Percentiles rank a stretch among this genome's conserved stretches.
Evolutionary conservation across 345 rosid genomes (phyloP).

Genomic region (Melaleuca quinquenervia): DNA sequence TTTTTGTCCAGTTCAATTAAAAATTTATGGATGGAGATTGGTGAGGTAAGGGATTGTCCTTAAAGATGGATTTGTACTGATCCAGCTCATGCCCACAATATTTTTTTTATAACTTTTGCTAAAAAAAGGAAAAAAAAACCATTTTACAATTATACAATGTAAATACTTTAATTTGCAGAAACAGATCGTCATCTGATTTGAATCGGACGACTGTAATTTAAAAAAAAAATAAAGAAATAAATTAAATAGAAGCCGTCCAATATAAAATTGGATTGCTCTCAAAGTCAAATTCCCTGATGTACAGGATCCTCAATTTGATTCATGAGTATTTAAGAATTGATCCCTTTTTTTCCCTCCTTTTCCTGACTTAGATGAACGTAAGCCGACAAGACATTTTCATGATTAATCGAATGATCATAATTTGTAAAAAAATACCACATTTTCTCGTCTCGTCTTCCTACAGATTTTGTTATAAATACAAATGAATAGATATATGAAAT

Average conservation of each 20-base stretch:
- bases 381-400: not conserved
- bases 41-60: not conserved
- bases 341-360: no score
- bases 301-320: no score
- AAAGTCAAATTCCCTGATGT: no score
- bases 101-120: not conserved
- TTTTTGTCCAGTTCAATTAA: not conserved
- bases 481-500: not conserved
- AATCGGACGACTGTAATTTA: no score
- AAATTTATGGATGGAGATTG: not conserved
- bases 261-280: no score
- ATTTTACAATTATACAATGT: not conserved
- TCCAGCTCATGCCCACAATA: not conserved
- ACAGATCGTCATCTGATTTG: no score
- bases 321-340: no score
- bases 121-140: not conserved
- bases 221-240: no score
- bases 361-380: accelerated
- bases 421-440: not conserved
- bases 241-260: no score
- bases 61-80: not conserved
- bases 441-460: not conserved
- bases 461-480: not conserved
- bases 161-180: not conserved
- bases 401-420: not conserved